These are phyloP conservation scores for Nidula niveotomentosa DNA, from an alignment of 1,284 basidiomycete genomes.

Conservation along the genomic window DNA sequence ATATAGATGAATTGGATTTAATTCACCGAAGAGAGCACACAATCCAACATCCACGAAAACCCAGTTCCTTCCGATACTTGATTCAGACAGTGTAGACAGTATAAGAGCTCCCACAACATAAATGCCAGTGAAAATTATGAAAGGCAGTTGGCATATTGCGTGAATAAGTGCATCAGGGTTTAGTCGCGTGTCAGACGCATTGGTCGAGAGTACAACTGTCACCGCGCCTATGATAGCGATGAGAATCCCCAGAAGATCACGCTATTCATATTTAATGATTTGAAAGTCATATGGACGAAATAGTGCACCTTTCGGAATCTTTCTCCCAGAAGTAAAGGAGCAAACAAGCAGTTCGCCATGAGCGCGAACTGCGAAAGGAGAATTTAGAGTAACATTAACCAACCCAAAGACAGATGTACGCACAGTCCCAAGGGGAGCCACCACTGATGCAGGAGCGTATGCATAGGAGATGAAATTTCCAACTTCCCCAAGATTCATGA, in stretches of 20 bases:
- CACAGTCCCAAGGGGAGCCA: slow-evolving; percentile 95
- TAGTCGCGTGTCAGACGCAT: slow-evolving; percentile 69
- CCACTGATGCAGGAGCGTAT: slow-evolving; percentile 84
- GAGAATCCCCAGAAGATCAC: slow-evolving; percentile 86
- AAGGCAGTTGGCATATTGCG: slow-evolving; percentile 72
- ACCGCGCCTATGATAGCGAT: slow-evolving; percentile 85
- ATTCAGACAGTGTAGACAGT: slow-evolving; percentile 64
- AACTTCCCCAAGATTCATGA: slow-evolving; percentile 92
- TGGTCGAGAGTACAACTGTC: slow-evolving; percentile 86
- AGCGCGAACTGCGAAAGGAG: slow-evolving; percentile 67
- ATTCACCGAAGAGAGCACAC: slow-evolving; percentile 82
- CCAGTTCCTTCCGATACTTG: slow-evolving; percentile 58
- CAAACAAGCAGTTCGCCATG: slow-evolving; percentile 93
- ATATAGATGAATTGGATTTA: neutral
- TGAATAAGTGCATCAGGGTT: slow-evolving; percentile 67
- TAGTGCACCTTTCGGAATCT: slow-evolving; percentile 63
- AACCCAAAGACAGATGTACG: slow-evolving; percentile 23
- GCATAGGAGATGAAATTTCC: slow-evolving; percentile 89
- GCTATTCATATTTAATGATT: slow-evolving; percentile 32
- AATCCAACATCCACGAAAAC: slow-evolving; percentile 89
- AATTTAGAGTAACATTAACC: slow-evolving; percentile 2
- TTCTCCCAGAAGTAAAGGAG: slow-evolving; percentile 85
- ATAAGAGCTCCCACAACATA: slow-evolving; percentile 58
- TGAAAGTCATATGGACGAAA: slow-evolving; percentile 2
- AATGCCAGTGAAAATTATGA: slow-evolving; percentile 71